A percentile compares a stretch with the other conserved stretches of the same genome.
Conservation (phyloP, 805 yeast genomes). For the Sugiyamaella marilandica region DNA sequence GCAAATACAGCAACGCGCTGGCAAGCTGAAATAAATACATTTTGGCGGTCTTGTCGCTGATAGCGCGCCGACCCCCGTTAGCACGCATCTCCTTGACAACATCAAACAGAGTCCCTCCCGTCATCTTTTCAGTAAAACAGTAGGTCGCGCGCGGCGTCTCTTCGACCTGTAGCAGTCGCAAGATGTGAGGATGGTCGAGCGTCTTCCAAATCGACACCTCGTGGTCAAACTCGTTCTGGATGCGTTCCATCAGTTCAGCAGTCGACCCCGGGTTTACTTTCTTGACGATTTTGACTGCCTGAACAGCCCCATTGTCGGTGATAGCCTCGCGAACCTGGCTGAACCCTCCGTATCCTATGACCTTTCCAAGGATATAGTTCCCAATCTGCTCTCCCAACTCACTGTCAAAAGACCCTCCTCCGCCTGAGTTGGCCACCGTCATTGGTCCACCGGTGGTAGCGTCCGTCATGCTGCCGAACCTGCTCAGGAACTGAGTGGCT, state of each 20-base stretch:
- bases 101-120: slow-evolving; percentile 80
- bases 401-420: neutral
- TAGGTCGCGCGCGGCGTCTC: slow-evolving; percentile 61
- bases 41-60: slow-evolving; percentile 23
- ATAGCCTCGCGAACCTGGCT: slow-evolving; percentile 75
- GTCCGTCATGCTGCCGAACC: slow-evolving; percentile 15
- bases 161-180: slow-evolving; percentile 57
- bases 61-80: slow-evolving; percentile 4
- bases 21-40: slow-evolving; percentile 50
- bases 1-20: slow-evolving; percentile 59
- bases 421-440: neutral
- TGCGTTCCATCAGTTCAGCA: slow-evolving; percentile 39
- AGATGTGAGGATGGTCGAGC: slow-evolving; percentile 57
- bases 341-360: slow-evolving; percentile 88
- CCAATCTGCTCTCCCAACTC: slow-evolving; percentile 56
- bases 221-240: slow-evolving; percentile 55
- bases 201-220: slow-evolving; percentile 76
- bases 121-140: slow-evolving; percentile 62
- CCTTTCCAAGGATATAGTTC: slow-evolving; percentile 58
- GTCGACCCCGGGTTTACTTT: slow-evolving; percentile 33
- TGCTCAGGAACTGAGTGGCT: slow-evolving; percentile 21
- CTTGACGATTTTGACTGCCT: slow-evolving; percentile 59
- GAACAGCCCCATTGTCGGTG: slow-evolving; percentile 22
- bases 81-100: slow-evolving; percentile 57
- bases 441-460: slow-evolving; percentile 7